These are phyloP conservation scores for Entomophthora muscae DNA, from an alignment of 371 early-diverging fungal genomes.

Conservation along the genomic window DNA sequence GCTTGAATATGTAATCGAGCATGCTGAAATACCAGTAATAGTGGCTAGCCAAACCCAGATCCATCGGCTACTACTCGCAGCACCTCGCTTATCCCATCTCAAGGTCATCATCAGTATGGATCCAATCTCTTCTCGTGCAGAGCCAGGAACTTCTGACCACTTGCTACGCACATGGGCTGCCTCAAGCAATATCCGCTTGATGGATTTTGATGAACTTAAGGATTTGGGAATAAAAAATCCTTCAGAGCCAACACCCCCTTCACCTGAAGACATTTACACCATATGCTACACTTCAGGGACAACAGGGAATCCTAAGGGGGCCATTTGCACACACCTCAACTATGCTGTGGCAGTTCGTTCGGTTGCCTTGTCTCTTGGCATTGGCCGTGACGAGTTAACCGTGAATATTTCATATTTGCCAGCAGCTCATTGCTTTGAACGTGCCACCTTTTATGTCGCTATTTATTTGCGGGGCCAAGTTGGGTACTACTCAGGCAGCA, in stretches of 20 bases:
- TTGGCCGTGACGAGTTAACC: not conserved
- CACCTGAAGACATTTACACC: constrained; percentile 49
- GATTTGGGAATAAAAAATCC: constrained; percentile 19
- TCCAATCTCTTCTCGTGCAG: constrained; percentile 3
- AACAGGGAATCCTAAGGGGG: constrained; percentile 59
- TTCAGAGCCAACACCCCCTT: constrained; percentile 18
- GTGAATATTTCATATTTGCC: constrained; percentile 8
- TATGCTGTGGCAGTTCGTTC: constrained; percentile 24
- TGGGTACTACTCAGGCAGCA: constrained; percentile 73
- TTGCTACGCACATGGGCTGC: constrained; percentile 27
- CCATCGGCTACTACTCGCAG: constrained; percentile 31
- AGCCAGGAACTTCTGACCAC: constrained; percentile 17
- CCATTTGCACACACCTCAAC: constrained; percentile 30
- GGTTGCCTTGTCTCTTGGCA: not conserved
- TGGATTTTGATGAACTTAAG: constrained; percentile 44
- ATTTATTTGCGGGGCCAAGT: constrained; percentile 38
- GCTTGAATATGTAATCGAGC: constrained; percentile 50
- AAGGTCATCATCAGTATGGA: constrained; percentile 70
- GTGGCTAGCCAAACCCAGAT: constrained; percentile 48
- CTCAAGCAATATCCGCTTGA: constrained; percentile 24
- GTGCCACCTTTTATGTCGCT: constrained; percentile 27
- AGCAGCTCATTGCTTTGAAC: constrained; percentile 73
- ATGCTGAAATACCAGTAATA: constrained; percentile 46
- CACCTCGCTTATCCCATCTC: constrained; percentile 30
- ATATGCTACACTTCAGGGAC: constrained; percentile 95